A percentile compares a stretch with the other conserved stretches of the same genome.
These are phyloP conservation scores for Euphorbia pulcherrima DNA, from an alignment of 345 rosid species.

Conservation along the genomic window DNA sequence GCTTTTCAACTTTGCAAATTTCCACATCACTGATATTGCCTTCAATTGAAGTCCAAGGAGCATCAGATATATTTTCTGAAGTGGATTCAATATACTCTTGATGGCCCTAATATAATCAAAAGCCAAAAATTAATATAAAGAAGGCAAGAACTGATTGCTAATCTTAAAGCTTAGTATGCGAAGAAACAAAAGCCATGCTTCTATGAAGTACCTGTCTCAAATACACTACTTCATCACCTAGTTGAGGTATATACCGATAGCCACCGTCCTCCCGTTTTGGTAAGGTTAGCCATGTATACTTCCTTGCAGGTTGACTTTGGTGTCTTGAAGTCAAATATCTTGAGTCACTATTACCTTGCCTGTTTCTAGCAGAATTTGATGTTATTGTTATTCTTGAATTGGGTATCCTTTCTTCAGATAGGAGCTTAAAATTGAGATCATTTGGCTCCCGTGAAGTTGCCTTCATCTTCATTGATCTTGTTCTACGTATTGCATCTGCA, in stretches of 20 bases:
- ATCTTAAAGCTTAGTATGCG: conserved; percentile 1
- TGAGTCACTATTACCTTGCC: conserved; percentile 7
- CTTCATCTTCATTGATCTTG: conserved; percentile 63
- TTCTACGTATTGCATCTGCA: conserved; percentile 50
- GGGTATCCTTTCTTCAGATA: conserved; percentile 13
- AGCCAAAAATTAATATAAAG: neutral
- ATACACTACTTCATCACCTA: conserved; percentile 29
- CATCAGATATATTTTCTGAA: conserved; percentile 1
- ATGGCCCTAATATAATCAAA: conserved; percentile 23
- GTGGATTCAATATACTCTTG: conserved; percentile 17
- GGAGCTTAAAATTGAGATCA: conserved; percentile 23
- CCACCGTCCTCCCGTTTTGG: conserved; percentile 27
- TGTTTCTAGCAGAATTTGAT: conserved; percentile 24
- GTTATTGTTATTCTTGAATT: conserved; percentile 6
- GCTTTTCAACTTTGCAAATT: conserved; percentile 25
- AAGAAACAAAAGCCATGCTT: conserved; percentile 2
- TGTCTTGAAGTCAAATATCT: neutral
- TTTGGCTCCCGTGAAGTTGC: conserved; percentile 40
- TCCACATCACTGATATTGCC: conserved; percentile 20
- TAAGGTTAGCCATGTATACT: conserved; percentile 26
- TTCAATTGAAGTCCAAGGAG: conserved; percentile 18
- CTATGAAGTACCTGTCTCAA: conserved; percentile 25
- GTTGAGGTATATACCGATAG: conserved; percentile 27
- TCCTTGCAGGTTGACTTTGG: conserved; percentile 14
- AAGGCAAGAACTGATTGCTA: neutral